These are phyloP conservation scores for Plectosphaerella cucumerina DNA, from an alignment of 2,329 filamentous ascomycete genomes.

Conservation along the genomic window DNA sequence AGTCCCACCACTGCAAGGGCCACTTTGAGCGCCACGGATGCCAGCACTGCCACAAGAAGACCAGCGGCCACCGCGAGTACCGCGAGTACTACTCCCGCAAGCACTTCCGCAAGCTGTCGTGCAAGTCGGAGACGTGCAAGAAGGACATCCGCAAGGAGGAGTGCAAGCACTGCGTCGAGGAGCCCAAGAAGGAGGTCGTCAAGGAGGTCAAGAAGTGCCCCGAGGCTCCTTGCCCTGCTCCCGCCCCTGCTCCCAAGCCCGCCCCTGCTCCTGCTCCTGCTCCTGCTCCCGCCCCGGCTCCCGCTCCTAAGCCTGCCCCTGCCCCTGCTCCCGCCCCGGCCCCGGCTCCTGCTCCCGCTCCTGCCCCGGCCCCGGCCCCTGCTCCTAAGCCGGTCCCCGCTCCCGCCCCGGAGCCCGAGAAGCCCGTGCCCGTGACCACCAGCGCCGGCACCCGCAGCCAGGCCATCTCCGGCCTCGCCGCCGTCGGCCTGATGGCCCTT, in stretches of 20 bases:
- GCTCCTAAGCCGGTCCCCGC: not conserved
- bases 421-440: conserved; percentile 4
- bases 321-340: not conserved
- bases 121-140: not conserved
- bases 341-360: not conserved
- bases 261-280: not conserved
- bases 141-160: not conserved
- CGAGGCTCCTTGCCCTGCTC: conserved; percentile 3
- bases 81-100: conserved; percentile 6
- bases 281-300: not conserved
- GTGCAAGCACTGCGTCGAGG: not conserved
- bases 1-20: conserved; percentile 3
- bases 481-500: conserved; percentile 1
- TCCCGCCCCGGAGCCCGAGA: conserved; percentile 1
- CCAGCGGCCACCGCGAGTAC: conserved; percentile 1
- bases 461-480: conserved; percentile 3
- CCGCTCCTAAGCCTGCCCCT: not conserved
- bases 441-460: conserved; percentile 7
- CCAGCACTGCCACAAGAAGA: conserved; percentile 2
- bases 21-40: conserved; percentile 1
- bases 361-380: not conserved
- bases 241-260: not conserved
- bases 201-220: not conserved
- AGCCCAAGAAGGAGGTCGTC: not conserved
- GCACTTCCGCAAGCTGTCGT: conserved; percentile 2